phyloP scores from a whole-genome alignment of 2,329 filamentous ascomycete species.

The Fusarium buxicola region DNA sequence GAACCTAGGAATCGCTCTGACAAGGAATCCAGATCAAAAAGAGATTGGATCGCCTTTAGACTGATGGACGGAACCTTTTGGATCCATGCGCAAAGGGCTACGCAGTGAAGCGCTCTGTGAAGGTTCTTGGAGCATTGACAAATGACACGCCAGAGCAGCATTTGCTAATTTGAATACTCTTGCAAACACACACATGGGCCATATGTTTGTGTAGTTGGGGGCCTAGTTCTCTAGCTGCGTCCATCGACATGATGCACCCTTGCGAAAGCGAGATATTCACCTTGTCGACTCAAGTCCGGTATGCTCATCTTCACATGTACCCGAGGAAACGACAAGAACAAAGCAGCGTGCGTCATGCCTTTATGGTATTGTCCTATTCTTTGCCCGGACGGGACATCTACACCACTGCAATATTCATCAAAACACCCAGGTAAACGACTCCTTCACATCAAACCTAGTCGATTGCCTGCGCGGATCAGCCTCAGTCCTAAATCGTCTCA shows the following conservation, averaged over 20 bases:
- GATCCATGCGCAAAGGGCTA: neutral
- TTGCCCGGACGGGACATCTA: too few species aligned
- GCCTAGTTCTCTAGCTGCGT: too few species aligned
- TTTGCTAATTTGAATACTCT: too few species aligned
- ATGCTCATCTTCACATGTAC: too few species aligned
- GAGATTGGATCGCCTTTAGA: conserved; percentile 7
- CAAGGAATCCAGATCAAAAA: conserved; percentile 15
- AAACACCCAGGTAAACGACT: conserved; percentile 75
- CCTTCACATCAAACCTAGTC: conserved; percentile 67
- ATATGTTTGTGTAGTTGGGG: too few species aligned
- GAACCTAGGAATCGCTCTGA: neutral
- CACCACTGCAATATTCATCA: conserved; percentile 44
- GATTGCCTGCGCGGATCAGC: conserved; percentile 54
- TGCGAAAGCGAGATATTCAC: too few species aligned
- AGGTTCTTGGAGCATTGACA: neutral
- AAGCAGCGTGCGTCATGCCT: neutral
- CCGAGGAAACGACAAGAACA: neutral
- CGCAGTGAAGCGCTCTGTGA: neutral
- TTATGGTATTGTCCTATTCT: neutral
- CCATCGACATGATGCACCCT: too few species aligned
- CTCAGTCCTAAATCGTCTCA: fast-evolving
- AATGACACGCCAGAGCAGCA: too few species aligned
- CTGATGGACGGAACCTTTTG: neutral
- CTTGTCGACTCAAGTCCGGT: too few species aligned
- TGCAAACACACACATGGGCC: too few species aligned